Evolutionary conservation across 106 monocot genomes (phyloP).

Genomic region (Phalaenopsis aphrodite): DNA sequence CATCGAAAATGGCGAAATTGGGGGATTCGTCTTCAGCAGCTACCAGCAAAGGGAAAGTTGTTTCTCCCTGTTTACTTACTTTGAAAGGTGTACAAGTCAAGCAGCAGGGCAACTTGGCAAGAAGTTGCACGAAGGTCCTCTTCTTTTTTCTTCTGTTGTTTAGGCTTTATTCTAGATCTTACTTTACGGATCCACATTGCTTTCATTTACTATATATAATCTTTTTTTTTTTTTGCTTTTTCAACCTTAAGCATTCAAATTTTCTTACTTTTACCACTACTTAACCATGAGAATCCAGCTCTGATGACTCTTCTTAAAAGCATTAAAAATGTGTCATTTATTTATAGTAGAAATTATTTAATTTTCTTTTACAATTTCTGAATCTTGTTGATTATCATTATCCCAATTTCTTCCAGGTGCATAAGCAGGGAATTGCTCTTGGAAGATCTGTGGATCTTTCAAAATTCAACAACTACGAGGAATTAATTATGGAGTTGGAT

Average conservation of each 20-base stretch:
- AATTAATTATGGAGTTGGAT: conserved; percentile 56
- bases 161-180: background rate
- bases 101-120: background rate
- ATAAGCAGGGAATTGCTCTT: conserved; percentile 82
- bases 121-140: conserved; percentile 12
- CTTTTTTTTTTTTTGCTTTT: no score
- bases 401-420: conserved; percentile 44
- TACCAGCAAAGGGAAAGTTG: background rate
- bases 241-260: no score
- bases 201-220: background rate
- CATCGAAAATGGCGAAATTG: background rate
- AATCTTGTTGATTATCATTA: background rate
- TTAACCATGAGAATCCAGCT: no score
- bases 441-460: conserved; percentile 77
- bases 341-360: background rate
- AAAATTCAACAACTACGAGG: conserved; percentile 61
- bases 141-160: background rate
- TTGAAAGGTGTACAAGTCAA: background rate
- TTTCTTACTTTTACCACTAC: no score
- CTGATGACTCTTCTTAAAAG: background rate
- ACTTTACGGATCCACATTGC: background rate
- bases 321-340: background rate
- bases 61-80: background rate
- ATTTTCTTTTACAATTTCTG: background rate
- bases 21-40: background rate